phyloP scores from a whole-genome alignment of 768 basidiomycete species.

The Hericium erinaceus region DNA sequence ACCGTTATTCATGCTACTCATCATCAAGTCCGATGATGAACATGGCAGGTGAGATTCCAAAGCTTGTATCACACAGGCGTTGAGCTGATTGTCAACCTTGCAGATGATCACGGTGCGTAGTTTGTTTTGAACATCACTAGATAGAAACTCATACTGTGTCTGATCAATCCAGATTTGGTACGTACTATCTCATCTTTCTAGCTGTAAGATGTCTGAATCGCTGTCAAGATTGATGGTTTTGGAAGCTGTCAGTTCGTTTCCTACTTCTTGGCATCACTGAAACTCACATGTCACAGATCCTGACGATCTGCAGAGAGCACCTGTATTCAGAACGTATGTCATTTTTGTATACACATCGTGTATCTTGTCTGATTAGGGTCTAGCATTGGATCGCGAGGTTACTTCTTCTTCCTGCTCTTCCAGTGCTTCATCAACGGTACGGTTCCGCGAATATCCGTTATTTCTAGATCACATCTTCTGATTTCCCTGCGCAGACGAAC shows the following conservation, averaged over 20 bases:
- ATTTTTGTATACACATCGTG: not conserved
- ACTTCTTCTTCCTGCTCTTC: constrained; percentile 91
- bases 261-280: not conserved
- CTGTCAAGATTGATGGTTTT: constrained; percentile 63
- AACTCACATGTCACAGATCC: constrained; percentile 45
- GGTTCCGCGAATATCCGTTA: constrained; percentile 11
- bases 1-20: not conserved
- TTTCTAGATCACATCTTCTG: not conserved
- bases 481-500: constrained; percentile 34
- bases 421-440: constrained; percentile 83
- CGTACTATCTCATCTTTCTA: constrained; percentile 4
- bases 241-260: constrained; percentile 59
- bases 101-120: constrained; percentile 72
- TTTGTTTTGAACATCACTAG: not conserved
- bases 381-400: constrained; percentile 77
- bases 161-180: constrained; percentile 33
- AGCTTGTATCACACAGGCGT: not conserved
- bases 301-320: constrained; percentile 63
- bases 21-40: constrained; percentile 69
- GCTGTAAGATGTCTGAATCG: not conserved
- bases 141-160: too few species aligned
- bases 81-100: not conserved
- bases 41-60: constrained; percentile 54
- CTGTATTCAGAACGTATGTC: constrained; percentile 61
- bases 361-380: not conserved